Evolutionary conservation across 1,284 basidiomycete species (phyloP), one percentile per base, ranked within the genome.

Genomic region (Ustilago cynodontis): DNA sequence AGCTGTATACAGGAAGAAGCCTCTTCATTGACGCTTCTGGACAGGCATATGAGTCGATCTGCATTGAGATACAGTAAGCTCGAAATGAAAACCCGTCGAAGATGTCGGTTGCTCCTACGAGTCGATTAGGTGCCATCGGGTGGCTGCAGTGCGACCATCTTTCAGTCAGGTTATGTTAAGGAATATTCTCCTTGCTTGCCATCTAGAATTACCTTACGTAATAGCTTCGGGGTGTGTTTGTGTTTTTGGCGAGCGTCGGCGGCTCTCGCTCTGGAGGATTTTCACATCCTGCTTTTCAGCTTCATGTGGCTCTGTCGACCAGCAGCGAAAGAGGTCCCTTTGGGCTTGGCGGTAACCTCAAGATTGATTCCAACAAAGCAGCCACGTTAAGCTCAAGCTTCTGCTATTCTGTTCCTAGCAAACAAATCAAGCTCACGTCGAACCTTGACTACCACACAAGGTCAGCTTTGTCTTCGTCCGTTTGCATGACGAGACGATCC

Each of bases 381-480:
- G 41, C 41, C 10, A 16, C 37, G 37, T 33, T 33, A 37, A 16
- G 35, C 35, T 37, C 35, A 37, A 6, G n/a, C 22, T 28, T 13
- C 31, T 49, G 22, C 14, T 9, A 14, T 4, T 28, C 47, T 4
- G 24, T 45, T 45, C 43, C 43, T 49, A 26, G 9, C 47, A 24
- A 49, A 49, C 47, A 49, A 49, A 28, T 11, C 22, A 24, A 56
- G 54, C 37, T 33, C 28, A 33, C 16, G 50, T 52, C 28, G 28
- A 29, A 28, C 6, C 49, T 50, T 26, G 14, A 10, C 18, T 31
- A 4, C n/a, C 28, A 52, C 50, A 52, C 31, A 26, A 26, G 1
- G 7, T 43, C n/a, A 20, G 7, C 13, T 6, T 18, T 39, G 13
- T 13, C 37, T 7, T 39, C 14, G 37, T 16, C 11, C 31, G n/a